Percentiles rank a stretch among this genome's conserved stretches.
phyloP scores from a whole-genome alignment of 805 yeast species.

The Kazachstania psychrophila region DNA sequence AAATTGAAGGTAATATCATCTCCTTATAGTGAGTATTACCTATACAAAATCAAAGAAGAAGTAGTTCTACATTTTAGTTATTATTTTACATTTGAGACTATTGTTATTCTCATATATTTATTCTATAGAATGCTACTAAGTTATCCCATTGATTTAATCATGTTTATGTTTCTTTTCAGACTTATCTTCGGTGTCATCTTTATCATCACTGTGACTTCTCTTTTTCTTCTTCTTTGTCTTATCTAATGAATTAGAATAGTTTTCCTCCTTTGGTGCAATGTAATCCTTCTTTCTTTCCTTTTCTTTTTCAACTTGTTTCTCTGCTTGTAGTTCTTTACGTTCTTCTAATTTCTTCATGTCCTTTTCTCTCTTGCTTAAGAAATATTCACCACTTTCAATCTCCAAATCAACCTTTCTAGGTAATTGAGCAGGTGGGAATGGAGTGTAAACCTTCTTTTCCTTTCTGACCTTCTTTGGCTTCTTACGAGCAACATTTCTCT shows the following conservation, averaged over 20 bases:
- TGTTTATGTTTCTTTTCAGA: neutral
- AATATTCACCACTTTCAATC: slow-evolving; percentile 97
- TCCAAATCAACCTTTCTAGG: slow-evolving; percentile 96
- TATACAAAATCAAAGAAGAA: too few species aligned
- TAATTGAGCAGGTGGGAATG: slow-evolving; percentile 96
- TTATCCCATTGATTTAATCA: neutral
- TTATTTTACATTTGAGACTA: too few species aligned
- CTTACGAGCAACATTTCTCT: slow-evolving; percentile 90
- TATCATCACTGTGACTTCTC: slow-evolving; percentile 1
- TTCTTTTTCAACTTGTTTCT: slow-evolving; percentile 53
- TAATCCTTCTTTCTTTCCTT: slow-evolving; percentile 68
- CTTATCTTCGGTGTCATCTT: slow-evolving; percentile 1
- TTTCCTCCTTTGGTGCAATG: slow-evolving; percentile 76
- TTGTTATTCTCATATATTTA: too few species aligned
- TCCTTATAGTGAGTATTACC: too few species aligned
- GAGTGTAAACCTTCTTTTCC: slow-evolving; percentile 76
- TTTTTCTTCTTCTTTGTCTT: slow-evolving; percentile 3
- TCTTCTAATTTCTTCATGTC: slow-evolving; percentile 60
- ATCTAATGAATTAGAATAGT: slow-evolving; percentile 23
- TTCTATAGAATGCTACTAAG: neutral
- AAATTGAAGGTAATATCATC: too few species aligned
- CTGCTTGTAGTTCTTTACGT: slow-evolving; percentile 71
- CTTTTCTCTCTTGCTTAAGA: slow-evolving; percentile 81
- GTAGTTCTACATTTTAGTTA: too few species aligned
- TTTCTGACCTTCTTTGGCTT: slow-evolving; percentile 61